Base-by-base conservation (phyloP, 2,329 filamentous ascomycete genomes). In the Exophiala oligosperma region DNA sequence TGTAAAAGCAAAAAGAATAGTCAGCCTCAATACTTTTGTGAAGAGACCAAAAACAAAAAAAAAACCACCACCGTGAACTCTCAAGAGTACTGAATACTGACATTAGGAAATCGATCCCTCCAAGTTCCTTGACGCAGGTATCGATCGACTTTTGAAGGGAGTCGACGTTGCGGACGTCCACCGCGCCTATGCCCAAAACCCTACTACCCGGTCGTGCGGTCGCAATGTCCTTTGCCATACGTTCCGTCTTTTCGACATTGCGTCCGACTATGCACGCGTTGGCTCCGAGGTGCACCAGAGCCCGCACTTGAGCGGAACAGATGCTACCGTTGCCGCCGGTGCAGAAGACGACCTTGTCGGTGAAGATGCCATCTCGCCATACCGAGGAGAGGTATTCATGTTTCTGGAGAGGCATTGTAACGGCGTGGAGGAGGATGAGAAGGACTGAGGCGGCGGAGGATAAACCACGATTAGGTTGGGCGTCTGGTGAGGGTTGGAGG, bases 211-310 rank as follows among this genome's bases (percentile, higher is more conserved):
- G 73, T 26, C 94, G 84, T 29, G 87, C 89, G 1, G 87, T 88
- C 8, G 89, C 89, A 66, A 99, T 93, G 67, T 94, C 91, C 63
- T 82, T 83, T 3, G 94, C 94, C 68, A 85, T 88, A 1, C 77
- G 75, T 72, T 94, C 89, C 0, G 93, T 97, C 80, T 97, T 97
- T 67, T 91, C 86, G 46, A 88, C 84, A 72, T 91, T 96, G 66
- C 94, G 88, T 41, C 94, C 94, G 56, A 97, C 84, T 70, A 99
- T 97, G 75, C 90, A 96, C 50, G 94, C 94, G 68, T 97, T 88
- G 46, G 92, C 93, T 53, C 94, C 94, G 6, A 99, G 85, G 62
- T 92, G 84, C 24, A 99, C 92, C 59, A 99, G 80, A 3, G 94
- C 94, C 64, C 92, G 85, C 32, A 96, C 94, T 78, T 97, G 94